Evolutionary conservation across 495 filamentous ascomycete species (phyloP).

Genomic region (Annulohypoxylon moriforme): DNA sequence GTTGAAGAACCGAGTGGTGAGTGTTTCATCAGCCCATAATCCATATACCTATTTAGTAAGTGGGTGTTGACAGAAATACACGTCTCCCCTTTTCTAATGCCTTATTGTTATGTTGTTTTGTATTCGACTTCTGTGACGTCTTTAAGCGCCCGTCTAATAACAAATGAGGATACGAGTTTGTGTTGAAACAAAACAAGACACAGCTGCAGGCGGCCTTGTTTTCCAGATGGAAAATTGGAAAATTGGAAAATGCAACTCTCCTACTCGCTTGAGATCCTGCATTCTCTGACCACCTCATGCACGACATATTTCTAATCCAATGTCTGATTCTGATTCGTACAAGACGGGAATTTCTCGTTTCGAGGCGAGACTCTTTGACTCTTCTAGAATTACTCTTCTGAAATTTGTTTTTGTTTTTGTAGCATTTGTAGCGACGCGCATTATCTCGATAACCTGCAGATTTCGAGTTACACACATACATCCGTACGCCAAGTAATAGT

Average conservation of each 20-base stretch:
- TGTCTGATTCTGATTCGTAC: slow-evolving; percentile 32
- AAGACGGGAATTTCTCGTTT: slow-evolving; percentile 41
- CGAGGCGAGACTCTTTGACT: slow-evolving; percentile 21
- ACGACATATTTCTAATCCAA: slow-evolving; percentile 16
- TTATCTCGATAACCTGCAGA: slow-evolving; percentile 29
- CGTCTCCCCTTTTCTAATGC: slow-evolving; percentile 1
- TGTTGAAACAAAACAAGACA: slow-evolving; percentile 40
- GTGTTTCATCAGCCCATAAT: slow-evolving; percentile 19
- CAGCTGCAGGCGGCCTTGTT: slow-evolving; percentile 29
- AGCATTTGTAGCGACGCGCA: slow-evolving; percentile 9
- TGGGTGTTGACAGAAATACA: not conserved
- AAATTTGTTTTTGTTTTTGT: not conserved
- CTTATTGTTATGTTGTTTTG: not conserved
- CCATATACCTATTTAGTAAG: no score
- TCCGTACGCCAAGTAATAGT: not conserved
- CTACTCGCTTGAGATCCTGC: slow-evolving; percentile 13
- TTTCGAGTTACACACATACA: slow-evolving; percentile 9
- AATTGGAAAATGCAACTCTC: slow-evolving; percentile 40
- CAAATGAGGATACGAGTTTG: slow-evolving; percentile 2
- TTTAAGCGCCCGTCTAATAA: slow-evolving; percentile 36
- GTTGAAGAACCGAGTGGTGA: not conserved
- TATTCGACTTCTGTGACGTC: slow-evolving; percentile 17
- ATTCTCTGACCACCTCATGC: slow-evolving; percentile 21
- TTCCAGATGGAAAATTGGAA: slow-evolving; percentile 24
- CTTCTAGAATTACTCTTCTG: slow-evolving; percentile 1